Base-by-base conservation (phyloP, 2,329 filamentous ascomycete genomes). In the Nemania sp. region DNA sequence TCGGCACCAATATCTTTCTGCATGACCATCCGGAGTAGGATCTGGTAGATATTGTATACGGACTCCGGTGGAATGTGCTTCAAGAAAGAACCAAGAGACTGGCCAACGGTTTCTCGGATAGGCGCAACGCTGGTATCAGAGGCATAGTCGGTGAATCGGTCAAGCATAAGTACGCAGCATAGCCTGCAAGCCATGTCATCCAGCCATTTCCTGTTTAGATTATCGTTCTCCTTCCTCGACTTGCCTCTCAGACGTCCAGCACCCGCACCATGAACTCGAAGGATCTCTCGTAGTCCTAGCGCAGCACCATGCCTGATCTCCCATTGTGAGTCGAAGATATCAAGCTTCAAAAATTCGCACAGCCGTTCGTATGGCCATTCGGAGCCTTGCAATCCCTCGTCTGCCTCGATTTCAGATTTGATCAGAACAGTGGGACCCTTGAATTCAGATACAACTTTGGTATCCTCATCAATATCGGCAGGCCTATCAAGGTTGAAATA, bases 51-150 rank as follows among this genome's bases (percentile, higher is more conserved):
- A 55, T 88, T 85, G 68, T 94, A 86, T 21, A 99, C 94, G 3
- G 91, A 94, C 15, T 84, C 80, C 1, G 88, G 80, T 0, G 92
- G 88, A 6, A 99, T 83, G 73, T 97, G 92, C 66, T 91, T 92
- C 55, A 99, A 80, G 13, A 96, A 86, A 12, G 94, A 92, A 68
- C 94, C 96, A 13, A 99, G 81, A 2, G 93, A 94, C 76, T 99
- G 95, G 47, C 95, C 95, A 42, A 96, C 91, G 0, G 93, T 97
- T 78, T 99, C 95, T 66, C 95, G 85, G 65, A 99, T 97, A 0
- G 95, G 95, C 0, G 95, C 95, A 42, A 99, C 92, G 0, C 96
- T 96, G 54, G 92, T 99, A 75, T 99, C 95, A 5, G 93, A 97
- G 60, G 96, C 95, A 78, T 97, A 99, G 73, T 99, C 95, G 58